These are phyloP conservation scores for Rosa chinensis DNA, from an alignment of 306 rosid species.

Conservation along the genomic window DNA sequence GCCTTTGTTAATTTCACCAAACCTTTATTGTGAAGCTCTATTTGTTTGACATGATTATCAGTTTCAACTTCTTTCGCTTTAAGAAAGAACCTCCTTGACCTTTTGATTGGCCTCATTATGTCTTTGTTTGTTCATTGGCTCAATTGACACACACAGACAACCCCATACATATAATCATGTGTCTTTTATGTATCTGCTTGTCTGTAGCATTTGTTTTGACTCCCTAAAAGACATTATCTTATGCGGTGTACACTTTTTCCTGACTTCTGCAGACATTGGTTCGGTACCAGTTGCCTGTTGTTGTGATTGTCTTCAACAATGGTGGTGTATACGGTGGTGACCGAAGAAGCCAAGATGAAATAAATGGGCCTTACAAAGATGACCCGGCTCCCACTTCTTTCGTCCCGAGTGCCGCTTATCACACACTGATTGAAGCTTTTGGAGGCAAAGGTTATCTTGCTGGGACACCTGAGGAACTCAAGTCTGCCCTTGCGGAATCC, in stretches of 20 bases:
- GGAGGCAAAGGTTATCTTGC: constrained; percentile 93
- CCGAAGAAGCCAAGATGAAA: constrained; percentile 65
- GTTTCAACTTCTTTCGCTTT: neutral
- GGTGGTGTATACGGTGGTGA: constrained; percentile 84
- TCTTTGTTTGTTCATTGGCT: neutral
- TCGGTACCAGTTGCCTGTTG: constrained; percentile 84
- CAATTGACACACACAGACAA: neutral
- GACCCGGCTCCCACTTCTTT: constrained; percentile 97
- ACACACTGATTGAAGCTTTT: constrained; percentile 84
- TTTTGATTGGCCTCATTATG: neutral
- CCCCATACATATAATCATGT: neutral
- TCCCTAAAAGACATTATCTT: constrained; percentile 8
- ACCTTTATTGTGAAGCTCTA: neutral
- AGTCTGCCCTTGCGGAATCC: constrained; percentile 71
- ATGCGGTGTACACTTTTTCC: constrained; percentile 2
- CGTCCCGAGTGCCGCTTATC: constrained; percentile 76
- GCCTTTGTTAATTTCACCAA: neutral
- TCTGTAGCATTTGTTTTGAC: neutral
- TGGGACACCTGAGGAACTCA: constrained; percentile 76
- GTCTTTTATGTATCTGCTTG: neutral
- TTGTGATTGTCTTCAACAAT: constrained; percentile 92
- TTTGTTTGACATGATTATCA: neutral
- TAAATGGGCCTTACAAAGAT: constrained; percentile 73
- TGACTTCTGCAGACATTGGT: constrained; percentile 73
- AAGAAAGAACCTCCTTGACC: neutral